Evolutionary conservation across 2,329 filamentous ascomycete genomes (phyloP), one percentile per base, ranked within the genome.

Genomic region (Neocucurbitaria cava): DNA sequence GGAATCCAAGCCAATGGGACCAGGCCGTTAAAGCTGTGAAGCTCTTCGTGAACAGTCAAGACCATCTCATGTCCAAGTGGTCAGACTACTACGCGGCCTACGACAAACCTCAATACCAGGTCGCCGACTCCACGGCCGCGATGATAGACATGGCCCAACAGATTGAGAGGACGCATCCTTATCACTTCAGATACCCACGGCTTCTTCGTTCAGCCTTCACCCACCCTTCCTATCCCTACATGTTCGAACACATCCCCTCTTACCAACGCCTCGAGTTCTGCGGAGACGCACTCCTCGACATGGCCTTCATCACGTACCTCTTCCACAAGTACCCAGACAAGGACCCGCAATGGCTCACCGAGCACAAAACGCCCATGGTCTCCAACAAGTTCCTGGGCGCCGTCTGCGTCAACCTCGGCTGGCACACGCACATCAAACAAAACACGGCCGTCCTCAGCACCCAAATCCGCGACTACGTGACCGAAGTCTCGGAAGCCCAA

Each of bases 281-380:
- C 0, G 94, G 94, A 0, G 95, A 98, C 71, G 87, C 94, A 0
- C 81, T 98, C 1, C 86, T 96, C 1, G 93, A 97, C 70, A 90
- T 94, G 86, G 89, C 83, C 10, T 91, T 89, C 66, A 88, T 98
- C 49, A 89, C 93, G 64, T 87, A 91, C 65, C 82, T 99, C 3
- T 98, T 92, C 77, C 83, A 87, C 62, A 82, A 81, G 3, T 92
- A 90, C 64, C 92, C 92, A 0, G 80, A 85, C 46, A 90, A 89
- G 53, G 92, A 96, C 68, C 94, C 95, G 0, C 93, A 98, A 72
- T 98, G 94, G 94, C 82, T 99, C 54, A 98, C 95, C 0, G 95
- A 98, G 76, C 94, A 98, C 82, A 98, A 98, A 78, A 97, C 96
- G 88, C 92, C 93, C n/a, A 97, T 99, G 91, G 93, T 95, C 0